phyloP scores from a whole-genome alignment of 176 grass and related monocot species.

The Elaeis guineensis region DNA sequence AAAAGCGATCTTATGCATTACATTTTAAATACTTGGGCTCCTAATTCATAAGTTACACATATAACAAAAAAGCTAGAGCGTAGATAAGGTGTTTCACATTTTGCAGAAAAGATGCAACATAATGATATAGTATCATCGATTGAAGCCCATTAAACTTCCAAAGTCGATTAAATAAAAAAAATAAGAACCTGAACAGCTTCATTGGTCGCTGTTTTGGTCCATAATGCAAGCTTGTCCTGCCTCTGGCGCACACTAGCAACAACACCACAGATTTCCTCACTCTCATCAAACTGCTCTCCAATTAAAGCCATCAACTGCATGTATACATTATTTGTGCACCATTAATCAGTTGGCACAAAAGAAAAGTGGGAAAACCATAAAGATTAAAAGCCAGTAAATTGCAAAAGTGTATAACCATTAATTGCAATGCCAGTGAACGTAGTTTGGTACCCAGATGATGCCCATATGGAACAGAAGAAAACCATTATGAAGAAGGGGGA shows the following conservation, averaged over 20 bases:
- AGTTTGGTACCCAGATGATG: no score
- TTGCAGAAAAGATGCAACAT: no score
- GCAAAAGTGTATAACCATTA: no score
- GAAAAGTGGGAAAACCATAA: neutral
- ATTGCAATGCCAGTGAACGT: no score
- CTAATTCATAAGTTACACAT: no score
- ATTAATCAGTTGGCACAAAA: neutral
- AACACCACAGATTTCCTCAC: conserved; percentile 91
- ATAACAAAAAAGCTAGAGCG: no score
- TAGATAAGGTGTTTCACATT: no score
- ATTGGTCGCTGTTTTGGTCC: conserved; percentile 90
- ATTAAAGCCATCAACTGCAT: conserved; percentile 94
- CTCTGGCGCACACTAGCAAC: conserved; percentile 85
- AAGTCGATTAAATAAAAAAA: conserved; percentile 1
- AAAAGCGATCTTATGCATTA: no score
- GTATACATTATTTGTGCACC: neutral
- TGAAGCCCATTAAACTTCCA: no score
- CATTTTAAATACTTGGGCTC: no score
- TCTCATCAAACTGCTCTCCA: conserved; percentile 96
- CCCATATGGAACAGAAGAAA: conserved; percentile 1
- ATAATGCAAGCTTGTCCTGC: conserved; percentile 86
- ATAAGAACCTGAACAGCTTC: conserved; percentile 95
- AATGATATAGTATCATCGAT: no score
- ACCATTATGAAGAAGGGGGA: conserved; percentile 1
- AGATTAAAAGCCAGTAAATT: no score